These are phyloP conservation scores for Microbotryomycetes sp. DNA, from an alignment of 1,284 basidiomycete species.

Conservation along the genomic window DNA sequence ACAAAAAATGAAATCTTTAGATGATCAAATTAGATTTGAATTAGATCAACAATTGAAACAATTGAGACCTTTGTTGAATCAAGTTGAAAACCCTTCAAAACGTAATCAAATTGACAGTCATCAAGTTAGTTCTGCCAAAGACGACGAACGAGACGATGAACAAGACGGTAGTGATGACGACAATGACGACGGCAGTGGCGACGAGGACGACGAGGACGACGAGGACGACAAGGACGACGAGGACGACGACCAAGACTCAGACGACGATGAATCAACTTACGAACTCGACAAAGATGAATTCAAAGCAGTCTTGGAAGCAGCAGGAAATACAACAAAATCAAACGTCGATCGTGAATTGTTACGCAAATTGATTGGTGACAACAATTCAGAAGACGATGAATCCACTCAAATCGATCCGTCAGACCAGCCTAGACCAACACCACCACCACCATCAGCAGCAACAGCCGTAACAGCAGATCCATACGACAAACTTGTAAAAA, in stretches of 20 bases:
- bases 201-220: slow-evolving; percentile 2
- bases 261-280: slow-evolving; percentile 16
- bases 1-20: slow-evolving; percentile 79
- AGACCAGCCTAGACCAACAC: background rate
- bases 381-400: slow-evolving; percentile 4
- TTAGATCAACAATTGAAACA: slow-evolving; percentile 84
- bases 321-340: slow-evolving; percentile 22
- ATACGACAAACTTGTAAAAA: slow-evolving; percentile 87
- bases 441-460: background rate
- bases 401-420: slow-evolving; percentile 6
- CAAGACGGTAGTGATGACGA: slow-evolving; percentile 4
- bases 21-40: slow-evolving; percentile 77
- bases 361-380: slow-evolving; percentile 33
- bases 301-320: slow-evolving; percentile 24
- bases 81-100: slow-evolving; percentile 15
- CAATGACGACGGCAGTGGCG: slow-evolving; percentile 10
- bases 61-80: slow-evolving; percentile 68
- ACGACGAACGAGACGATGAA: background rate
- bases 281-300: slow-evolving; percentile 28
- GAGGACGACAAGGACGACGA: slow-evolving; percentile 46
- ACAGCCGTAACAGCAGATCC: slow-evolving; percentile 26
- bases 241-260: slow-evolving; percentile 39
- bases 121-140: background rate
- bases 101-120: slow-evolving; percentile 14
- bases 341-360: slow-evolving; percentile 37